These are phyloP conservation scores for Eimeria tenella DNA, from an alignment of 169 alveolate species.

Conservation along the genomic window DNA sequence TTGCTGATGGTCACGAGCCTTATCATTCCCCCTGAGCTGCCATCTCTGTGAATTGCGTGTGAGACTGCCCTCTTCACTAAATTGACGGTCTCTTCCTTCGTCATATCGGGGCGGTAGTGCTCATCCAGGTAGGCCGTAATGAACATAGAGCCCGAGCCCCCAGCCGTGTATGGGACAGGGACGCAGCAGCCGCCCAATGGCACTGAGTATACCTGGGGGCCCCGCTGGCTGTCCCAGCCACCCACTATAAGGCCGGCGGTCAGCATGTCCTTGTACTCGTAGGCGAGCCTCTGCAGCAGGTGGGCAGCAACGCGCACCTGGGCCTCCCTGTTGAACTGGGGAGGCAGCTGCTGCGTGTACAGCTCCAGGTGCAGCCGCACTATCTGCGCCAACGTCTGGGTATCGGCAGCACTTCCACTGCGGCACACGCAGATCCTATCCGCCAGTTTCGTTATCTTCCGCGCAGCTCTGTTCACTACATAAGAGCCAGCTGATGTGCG, in stretches of 20 bases:
- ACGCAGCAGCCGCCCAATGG: conserved; percentile 94
- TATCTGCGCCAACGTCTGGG: conserved; percentile 91
- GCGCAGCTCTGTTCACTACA: conserved; percentile 93
- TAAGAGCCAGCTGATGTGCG: conserved; percentile 96
- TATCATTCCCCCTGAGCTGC: conserved; percentile 95
- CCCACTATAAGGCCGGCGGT: conserved; percentile 94
- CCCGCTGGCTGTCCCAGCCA: conserved; percentile 91
- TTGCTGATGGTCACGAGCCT: conserved; percentile 81
- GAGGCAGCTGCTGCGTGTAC: conserved; percentile 89
- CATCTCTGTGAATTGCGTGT: conserved; percentile 94
- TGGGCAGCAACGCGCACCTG: conserved; percentile 85
- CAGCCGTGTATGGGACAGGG: conserved; percentile 88
- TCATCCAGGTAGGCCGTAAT: conserved; percentile 93
- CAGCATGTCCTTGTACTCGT: conserved; percentile 90
- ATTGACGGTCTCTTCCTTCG: conserved; percentile 90
- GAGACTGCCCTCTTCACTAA: conserved; percentile 88
- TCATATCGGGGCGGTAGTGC: conserved; percentile 90
- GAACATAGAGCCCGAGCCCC: conserved; percentile 95
- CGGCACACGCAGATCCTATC: conserved; percentile 92
- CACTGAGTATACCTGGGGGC: conserved; percentile 89
- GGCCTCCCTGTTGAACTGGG: conserved; percentile 80
- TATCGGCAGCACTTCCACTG: conserved; percentile 97
- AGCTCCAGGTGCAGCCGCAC: conserved; percentile 88
- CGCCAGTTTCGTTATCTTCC: conserved; percentile 93
- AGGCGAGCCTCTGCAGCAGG: conserved; percentile 86